phyloP scores from a whole-genome alignment of 164 flowering plant species.

The Nymphaea colorata region DNA sequence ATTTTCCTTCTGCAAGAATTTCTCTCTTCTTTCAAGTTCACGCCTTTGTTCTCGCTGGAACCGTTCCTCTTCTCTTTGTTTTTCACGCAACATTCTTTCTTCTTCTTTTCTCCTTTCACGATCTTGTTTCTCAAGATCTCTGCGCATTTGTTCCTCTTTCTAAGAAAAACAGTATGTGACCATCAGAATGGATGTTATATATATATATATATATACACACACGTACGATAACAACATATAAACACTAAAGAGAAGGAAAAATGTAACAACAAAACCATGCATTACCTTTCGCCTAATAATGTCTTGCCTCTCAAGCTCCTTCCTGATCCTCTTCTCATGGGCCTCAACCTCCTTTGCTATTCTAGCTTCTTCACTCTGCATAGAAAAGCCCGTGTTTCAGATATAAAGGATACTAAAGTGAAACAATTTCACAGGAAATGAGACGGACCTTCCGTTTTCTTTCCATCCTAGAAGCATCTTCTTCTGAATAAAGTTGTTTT shows the following conservation, averaged over 20 bases:
- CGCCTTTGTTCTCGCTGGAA: slow-evolving; percentile 76
- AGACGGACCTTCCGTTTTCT: slow-evolving; percentile 75
- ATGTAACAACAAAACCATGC: background rate
- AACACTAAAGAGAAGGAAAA: background rate
- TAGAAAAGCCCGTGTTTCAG: background rate
- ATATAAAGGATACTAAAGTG: background rate
- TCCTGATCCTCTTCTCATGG: slow-evolving; percentile 76
- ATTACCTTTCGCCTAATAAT: slow-evolving; percentile 70
- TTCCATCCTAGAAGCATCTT: slow-evolving; percentile 44
- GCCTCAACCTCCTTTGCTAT: slow-evolving; percentile 80
- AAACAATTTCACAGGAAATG: background rate
- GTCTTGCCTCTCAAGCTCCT: slow-evolving; percentile 89
- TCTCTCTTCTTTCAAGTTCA: slow-evolving; percentile 80
- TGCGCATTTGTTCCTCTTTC: slow-evolving; percentile 87
- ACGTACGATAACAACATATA: background rate
- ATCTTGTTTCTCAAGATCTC: slow-evolving; percentile 88
- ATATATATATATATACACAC: too few species aligned
- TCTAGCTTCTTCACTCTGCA: slow-evolving; percentile 78
- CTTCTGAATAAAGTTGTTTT: slow-evolving; percentile 30
- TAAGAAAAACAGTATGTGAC: slow-evolving; percentile 7
- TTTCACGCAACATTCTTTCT: slow-evolving; percentile 82
- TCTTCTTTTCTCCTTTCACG: slow-evolving; percentile 91
- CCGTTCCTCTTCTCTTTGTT: slow-evolving; percentile 79
- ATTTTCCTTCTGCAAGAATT: slow-evolving; percentile 62
- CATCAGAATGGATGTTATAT: background rate